These are phyloP conservation scores for Tricholoma saponaceum DNA, from an alignment of 768 basidiomycete species.

Conservation along the genomic window DNA sequence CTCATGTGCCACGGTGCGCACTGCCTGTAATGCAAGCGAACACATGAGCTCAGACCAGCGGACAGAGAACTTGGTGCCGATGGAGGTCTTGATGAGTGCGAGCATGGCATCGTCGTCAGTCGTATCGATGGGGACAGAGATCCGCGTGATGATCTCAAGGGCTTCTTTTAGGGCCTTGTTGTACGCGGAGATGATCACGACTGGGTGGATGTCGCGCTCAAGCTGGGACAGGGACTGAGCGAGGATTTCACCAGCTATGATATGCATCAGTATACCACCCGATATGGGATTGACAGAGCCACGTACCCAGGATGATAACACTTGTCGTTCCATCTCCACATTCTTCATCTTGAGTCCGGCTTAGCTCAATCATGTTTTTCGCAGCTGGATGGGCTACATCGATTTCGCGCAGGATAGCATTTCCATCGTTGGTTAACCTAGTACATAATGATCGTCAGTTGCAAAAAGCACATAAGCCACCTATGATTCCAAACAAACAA, in stretches of 20 bases:
- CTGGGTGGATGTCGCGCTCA: slow-evolving; percentile 96
- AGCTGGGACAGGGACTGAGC: slow-evolving; percentile 91
- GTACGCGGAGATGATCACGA: slow-evolving; percentile 97
- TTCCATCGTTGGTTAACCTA: slow-evolving; percentile 97
- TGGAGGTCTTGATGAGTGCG: slow-evolving; percentile 94
- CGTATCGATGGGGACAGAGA: slow-evolving; percentile 88
- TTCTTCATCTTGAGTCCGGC: slow-evolving; percentile 97
- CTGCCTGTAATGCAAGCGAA: slow-evolving; percentile 86
- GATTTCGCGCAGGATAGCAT: slow-evolving; percentile 96
- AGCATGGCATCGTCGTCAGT: slow-evolving; percentile 89
- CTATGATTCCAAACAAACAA: slow-evolving; percentile 46
- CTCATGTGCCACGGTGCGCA: slow-evolving; percentile 81
- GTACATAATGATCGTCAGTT: slow-evolving; percentile 1
- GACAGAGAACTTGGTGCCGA: slow-evolving; percentile 96
- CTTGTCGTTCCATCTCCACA: slow-evolving; percentile 98
- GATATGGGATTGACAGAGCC: neutral
- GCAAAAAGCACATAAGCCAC: neutral
- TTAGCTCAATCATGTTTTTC: slow-evolving; percentile 99
- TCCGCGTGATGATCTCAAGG: slow-evolving; percentile 80
- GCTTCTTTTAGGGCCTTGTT: slow-evolving; percentile 94
- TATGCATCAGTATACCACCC: neutral
- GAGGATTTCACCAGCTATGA: slow-evolving; percentile 86
- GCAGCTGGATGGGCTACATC: slow-evolving; percentile 99
- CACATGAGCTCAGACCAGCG: slow-evolving; percentile 99
- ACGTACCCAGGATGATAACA: slow-evolving; percentile 92